Base-by-base conservation (phyloP, 768 basidiomycete species). In the Naganishia vishniacii region DNA sequence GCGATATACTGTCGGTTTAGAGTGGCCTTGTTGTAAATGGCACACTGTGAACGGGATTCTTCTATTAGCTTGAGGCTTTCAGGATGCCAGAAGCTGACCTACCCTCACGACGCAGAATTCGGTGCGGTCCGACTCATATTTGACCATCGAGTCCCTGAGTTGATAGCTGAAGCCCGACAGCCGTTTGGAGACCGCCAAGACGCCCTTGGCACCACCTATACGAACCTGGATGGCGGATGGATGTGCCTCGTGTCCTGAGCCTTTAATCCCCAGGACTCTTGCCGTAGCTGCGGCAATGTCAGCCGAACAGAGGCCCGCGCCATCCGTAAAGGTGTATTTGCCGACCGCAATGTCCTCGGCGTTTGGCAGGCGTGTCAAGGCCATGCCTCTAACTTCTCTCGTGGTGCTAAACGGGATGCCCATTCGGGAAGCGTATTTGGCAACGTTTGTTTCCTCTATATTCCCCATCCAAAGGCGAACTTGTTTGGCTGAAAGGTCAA, bases 1-100 rank as follows among this genome's bases (percentile, higher is more conserved):
- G 70, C 69, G 71, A 77, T 75, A 67, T 75, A 77, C 58, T 77
- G 76, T 23, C 76, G 61, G 59, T 77, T 75, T 47, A 77, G 61
- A 42, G 53, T 56, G 18, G 53, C 53, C 25, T 56, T 56, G 12
- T 59, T 53, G 25, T 66, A 46, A 20, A 64, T 60, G 59, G 67
- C 46, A 60, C 46, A 31, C 37, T 34, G 28, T 12, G 25, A 2
- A 29, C 28, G 2, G 20, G 34, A 15, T 29, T 4, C n/a, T 1
- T 11, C 25, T 2, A 2, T 56, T 23, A 56, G 34, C 8, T 34
- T 3, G 29, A 34, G 29, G n/a, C 9, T 29, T 3, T 18, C 32
- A 23, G 15, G 2, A 13, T 25, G 5, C 47, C 4, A 25, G 6
- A 15, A 12, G 28, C 2, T 8, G 20, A 62, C 62, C 48, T 26